Conservation (phyloP, 129 eudicot species). For the Flaveria robusta region DNA sequence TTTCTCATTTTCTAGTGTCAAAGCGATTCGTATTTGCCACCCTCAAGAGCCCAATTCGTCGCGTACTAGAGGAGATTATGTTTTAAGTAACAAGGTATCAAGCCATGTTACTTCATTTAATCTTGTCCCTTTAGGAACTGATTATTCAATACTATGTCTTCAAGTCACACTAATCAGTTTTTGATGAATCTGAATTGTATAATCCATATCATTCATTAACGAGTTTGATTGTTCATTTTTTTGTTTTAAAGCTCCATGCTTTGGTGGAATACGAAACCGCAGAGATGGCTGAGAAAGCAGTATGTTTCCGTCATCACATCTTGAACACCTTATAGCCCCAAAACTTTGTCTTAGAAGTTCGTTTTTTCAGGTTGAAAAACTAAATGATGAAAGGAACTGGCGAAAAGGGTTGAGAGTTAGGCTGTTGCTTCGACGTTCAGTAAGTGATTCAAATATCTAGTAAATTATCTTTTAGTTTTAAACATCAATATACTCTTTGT, state of each 20-base stretch:
- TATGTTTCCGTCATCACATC: constrained; percentile 34
- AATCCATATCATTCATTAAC: neutral
- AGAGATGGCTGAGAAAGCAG: constrained; percentile 90
- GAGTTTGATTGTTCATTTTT: neutral
- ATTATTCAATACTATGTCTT: neutral
- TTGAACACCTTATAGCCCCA: neutral
- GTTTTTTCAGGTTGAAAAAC: constrained; percentile 65
- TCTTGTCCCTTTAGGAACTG: neutral
- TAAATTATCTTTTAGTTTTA: constrained; percentile 1
- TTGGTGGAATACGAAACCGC: constrained; percentile 78
- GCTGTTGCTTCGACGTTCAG: constrained; percentile 75
- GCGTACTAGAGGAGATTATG: constrained; percentile 66
- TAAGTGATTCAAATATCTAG: constrained; percentile 43
- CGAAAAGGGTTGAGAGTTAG: constrained; percentile 86
- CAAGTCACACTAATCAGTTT: neutral
- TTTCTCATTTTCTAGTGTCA: constrained; percentile 56
- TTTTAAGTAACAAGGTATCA: constrained; percentile 75
- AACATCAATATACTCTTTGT: constrained; percentile 15
- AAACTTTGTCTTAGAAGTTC: constrained; percentile 9
- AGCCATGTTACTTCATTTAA: neutral
- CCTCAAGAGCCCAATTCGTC: constrained; percentile 81
- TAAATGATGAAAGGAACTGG: constrained; percentile 92
- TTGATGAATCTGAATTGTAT: neutral
- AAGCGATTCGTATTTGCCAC: constrained; percentile 84
- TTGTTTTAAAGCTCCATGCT: constrained; percentile 73